Percentiles rank a stretch among this genome's conserved stretches.
Conservation (phyloP, 306 rosid species). For the Cicer arietinum region DNA sequence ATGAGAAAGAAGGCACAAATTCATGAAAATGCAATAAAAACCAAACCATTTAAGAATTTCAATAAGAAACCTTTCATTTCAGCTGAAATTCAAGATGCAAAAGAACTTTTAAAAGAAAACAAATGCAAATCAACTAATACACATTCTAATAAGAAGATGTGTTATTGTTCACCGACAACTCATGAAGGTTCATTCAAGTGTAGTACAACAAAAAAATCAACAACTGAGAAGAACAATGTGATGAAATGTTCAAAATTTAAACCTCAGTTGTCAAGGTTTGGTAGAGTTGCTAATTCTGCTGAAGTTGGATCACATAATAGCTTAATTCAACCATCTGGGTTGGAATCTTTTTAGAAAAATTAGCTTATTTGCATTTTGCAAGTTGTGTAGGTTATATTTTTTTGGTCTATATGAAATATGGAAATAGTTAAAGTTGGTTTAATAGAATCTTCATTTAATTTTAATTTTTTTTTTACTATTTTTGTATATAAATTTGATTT, state of each 20-base stretch:
- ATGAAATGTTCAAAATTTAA: conserved; percentile 27
- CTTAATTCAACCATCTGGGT: not conserved
- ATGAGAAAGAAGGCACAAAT: conserved; percentile 1
- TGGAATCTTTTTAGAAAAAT: conserved; percentile 31
- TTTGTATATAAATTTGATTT: conserved; percentile 27
- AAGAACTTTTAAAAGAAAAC: conserved; percentile 16
- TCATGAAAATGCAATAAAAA: not conserved
- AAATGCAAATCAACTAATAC: conserved; percentile 29
- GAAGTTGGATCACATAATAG: conserved; percentile 36
- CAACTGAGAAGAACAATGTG: conserved; percentile 13
- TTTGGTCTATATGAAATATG: not conserved
- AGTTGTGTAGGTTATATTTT: not conserved
- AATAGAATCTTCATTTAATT: not conserved
- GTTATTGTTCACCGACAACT: conserved; percentile 52
- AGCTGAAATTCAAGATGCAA: not conserved
- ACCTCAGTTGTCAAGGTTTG: conserved; percentile 45
- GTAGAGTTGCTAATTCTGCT: conserved; percentile 25
- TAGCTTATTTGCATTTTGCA: conserved; percentile 6
- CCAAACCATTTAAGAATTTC: conserved; percentile 11
- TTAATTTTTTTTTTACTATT: conserved; percentile 4
- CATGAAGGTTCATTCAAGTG: conserved; percentile 51
- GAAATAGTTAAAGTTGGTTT: conserved; percentile 23
- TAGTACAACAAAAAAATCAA: conserved; percentile 32
- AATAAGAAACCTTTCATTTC: conserved; percentile 35
- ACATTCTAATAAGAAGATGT: no score